Evolutionary conservation across 148 eudicot genomes (phyloP), one percentile per base, ranked within the genome.

Genomic region (Dianthus caryophyllus): DNA sequence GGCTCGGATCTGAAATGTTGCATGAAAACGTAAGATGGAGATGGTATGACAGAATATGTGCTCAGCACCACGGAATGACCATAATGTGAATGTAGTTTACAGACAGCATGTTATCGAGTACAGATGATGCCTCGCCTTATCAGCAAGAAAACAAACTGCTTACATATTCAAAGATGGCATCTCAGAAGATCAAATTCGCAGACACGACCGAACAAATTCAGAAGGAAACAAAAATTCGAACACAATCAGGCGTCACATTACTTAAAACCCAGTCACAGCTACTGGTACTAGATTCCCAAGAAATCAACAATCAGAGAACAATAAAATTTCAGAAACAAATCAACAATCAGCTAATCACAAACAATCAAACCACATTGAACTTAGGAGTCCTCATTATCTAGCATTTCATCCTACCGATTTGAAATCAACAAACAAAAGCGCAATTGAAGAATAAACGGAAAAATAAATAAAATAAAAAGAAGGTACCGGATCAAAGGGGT

Each of bases 401-500:
- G 64, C 26, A 38, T 38, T 44, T 5, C 11, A 21, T 20, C 57
- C 18, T 15, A 6, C 51, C 16, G 14, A 47, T 15, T 6, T n/a
- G 3, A 21, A 52, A 6, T 2, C 13, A 13, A 60, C 25, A 33
- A 60, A 60, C n/a, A 54, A 55, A 10, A 2, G 21, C 14, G 21
- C 33, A 52, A 66, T 18, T 18, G 18, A 56, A 51, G 2, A 33
- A 3, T 33, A 33, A 33, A 33, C 38, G n/a, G n/a, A n/a, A 33
- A 33, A 33, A 33, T 7, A 7, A 33, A 33, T 33, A 33, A 33
- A 33, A 33, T 7, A 7, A 33, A 7, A 33, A 33, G 38, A 2
- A 7, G 4, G 13, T 78, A 88, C 95, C 86, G 46, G 80, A 88
- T 84, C 68, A 88, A 65, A 30, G 80, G 20, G 21, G 58, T 56